A percentile compares a stretch with the other conserved stretches of the same genome.
phyloP scores from a whole-genome alignment of 306 rosid species.

The Castanea crenata region DNA sequence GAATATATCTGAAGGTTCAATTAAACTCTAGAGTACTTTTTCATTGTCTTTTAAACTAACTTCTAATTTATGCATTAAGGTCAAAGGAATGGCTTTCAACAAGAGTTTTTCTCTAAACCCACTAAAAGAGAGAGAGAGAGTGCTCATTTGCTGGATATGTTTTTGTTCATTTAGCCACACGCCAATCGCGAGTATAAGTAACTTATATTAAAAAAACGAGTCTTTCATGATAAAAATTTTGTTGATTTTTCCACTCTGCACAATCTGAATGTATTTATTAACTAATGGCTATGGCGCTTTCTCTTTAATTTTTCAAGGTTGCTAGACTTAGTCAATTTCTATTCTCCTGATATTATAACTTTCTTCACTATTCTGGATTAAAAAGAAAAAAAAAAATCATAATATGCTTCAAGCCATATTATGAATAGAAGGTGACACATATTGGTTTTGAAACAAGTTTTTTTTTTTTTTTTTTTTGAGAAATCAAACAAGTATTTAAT shows the following conservation, averaged over 20 bases:
- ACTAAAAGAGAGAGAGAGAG: constrained; percentile 56
- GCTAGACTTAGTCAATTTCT: too few species aligned
- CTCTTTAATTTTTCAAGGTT: too few species aligned
- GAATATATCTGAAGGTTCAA: background rate
- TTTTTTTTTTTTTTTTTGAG: too few species aligned
- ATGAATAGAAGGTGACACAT: too few species aligned
- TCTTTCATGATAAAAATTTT: background rate
- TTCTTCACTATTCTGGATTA: too few species aligned
- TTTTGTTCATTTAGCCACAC: background rate
- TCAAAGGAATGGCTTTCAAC: constrained; percentile 89
- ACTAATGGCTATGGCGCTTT: too few species aligned
- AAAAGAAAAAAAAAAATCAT: too few species aligned
- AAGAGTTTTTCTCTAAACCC: constrained; percentile 67
- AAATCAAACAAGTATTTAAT: too few species aligned
- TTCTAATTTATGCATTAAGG: constrained; percentile 46
- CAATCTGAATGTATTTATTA: background rate
- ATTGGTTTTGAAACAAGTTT: too few species aligned
- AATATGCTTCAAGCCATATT: too few species aligned
- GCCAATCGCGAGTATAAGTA: background rate
- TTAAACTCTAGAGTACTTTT: background rate
- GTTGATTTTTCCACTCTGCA: background rate
- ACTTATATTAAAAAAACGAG: background rate
- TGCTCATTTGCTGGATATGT: constrained; percentile 56
- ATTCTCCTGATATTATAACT: too few species aligned
- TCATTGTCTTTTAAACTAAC: constrained; percentile 4